A percentile compares a stretch with the other conserved stretches of the same genome.
Evolutionary conservation across 805 yeast species (phyloP).

Genomic region (Yarrowia sp.): DNA sequence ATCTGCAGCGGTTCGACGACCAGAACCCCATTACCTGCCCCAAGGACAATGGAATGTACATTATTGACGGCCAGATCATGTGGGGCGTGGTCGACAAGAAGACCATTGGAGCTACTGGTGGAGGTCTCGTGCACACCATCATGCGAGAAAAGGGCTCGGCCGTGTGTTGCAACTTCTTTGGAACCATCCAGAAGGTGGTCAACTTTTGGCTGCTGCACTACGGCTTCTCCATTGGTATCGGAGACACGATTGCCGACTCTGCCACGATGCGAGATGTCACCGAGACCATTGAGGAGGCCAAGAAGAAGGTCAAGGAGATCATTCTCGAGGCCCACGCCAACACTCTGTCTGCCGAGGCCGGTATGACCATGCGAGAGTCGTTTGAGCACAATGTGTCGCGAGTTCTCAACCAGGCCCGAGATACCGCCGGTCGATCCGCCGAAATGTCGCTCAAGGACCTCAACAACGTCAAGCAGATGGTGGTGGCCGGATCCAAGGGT

Average conservation of each 20-base stretch:
- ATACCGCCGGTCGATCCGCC: conserved; percentile 98
- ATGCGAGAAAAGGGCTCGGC: conserved; percentile 97
- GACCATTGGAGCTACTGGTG: conserved; percentile 98
- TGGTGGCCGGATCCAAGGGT: conserved; percentile 98
- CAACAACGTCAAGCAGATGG: conserved; percentile 99
- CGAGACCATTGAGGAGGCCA: conserved; percentile 90
- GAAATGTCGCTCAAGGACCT: conserved; percentile 93
- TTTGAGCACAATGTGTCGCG: conserved; percentile 97
- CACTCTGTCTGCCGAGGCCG: conserved; percentile 91
- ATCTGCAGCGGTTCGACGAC: conserved; percentile 91
- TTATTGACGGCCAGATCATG: conserved; percentile 93
- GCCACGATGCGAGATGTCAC: conserved; percentile 94
- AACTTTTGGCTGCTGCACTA: conserved; percentile 96
- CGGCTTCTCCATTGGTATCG: conserved; percentile 99
- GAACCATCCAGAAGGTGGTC: conserved; percentile 92
- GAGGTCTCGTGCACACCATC: conserved; percentile 96
- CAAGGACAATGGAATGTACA: conserved; percentile 93
- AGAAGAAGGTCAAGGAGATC: conserved; percentile 91
- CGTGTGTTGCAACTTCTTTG: conserved; percentile 86
- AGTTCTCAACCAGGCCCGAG: conserved; percentile 97
- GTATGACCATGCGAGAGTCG: conserved; percentile 99
- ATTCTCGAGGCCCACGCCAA: conserved; percentile 92
- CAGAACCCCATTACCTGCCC: conserved; percentile 83
- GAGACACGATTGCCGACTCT: conserved; percentile 99
- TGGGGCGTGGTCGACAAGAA: conserved; percentile 98